Evolutionary conservation across 345 rosid species (phyloP), one percentile per base, ranked within the genome.

Genomic region (Brassica nigra): DNA sequence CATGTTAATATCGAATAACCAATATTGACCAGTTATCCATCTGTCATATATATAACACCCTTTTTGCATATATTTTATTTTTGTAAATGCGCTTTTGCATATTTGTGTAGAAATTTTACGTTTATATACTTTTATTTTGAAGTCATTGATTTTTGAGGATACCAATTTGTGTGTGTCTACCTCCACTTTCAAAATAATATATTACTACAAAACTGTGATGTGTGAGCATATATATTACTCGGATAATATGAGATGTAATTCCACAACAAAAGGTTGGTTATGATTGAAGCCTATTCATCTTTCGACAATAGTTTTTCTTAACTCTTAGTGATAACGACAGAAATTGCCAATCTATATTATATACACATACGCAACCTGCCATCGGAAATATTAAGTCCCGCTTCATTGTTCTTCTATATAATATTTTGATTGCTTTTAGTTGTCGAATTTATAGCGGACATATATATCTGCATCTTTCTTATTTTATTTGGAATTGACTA

Each of bases 401-500:
- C 54, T 78, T 18, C 77, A 78, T 42, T 72, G 82, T 42, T 72
- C 55, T 6, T 31, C 73, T 66, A 55, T 78, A 72, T 65, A 55
- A 55, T 72, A 39, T 54, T 2, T 78, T 73, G 77, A 78, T 73
- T 58, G 73, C 55, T 16, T 78, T 18, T 18, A 18, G 18, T 73
- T 78, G 82, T 73, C 74, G 77, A 73, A 75, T 66, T 66, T 62
- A 52, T 72, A n/a, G 52, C 9, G 16, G 67, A 78, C 81, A 78
- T 70, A 33, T 72, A 30, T 78, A 63, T 78, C 67, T 57, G 73
- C 73, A 66, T 66, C 77, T 71, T 78, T 42, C 68, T 42, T 78
- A 31, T 73, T 65, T 58, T 73, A 78, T 58, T 71, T 39, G 34
- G 72, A 54, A 27, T 66, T 20, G 49, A 57, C 29, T 73, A 57